Percentiles rank a stretch among this genome's conserved stretches.
These are phyloP conservation scores for Symbiodinium natans DNA, from an alignment of 73 alveolate species.

Conservation along the genomic window DNA sequence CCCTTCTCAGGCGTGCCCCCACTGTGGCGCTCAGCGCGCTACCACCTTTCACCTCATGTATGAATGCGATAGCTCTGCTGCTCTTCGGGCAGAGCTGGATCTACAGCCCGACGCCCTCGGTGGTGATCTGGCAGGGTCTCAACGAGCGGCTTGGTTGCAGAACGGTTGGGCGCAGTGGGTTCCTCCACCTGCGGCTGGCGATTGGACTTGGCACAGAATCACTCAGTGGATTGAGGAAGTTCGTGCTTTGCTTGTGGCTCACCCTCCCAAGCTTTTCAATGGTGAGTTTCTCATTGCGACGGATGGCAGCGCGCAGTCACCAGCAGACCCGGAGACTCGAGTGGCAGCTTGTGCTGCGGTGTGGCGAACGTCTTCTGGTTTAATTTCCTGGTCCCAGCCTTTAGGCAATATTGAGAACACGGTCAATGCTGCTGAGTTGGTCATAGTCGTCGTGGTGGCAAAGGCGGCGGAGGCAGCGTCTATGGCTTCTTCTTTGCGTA, in stretches of 20 bases:
- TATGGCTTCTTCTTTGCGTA: not conserved
- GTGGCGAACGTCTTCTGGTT: not conserved
- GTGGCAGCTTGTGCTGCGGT: not conserved
- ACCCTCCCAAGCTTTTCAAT: not conserved
- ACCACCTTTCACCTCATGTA: not conserved
- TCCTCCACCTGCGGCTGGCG: not conserved
- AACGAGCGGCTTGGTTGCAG: not conserved
- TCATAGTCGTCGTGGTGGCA: not conserved
- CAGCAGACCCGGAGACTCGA: not conserved
- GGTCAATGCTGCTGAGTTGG: too few relatives aligned
- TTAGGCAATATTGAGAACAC: not conserved
- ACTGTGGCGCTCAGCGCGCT: not conserved
- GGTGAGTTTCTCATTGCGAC: slow-evolving; percentile 23
- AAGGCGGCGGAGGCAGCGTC: not conserved
- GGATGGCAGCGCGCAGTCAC: not conserved
- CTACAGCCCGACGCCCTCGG: not conserved
- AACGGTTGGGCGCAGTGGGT: not conserved
- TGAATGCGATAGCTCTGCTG: not conserved
- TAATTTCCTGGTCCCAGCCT: too few relatives aligned
- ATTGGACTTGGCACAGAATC: not conserved
- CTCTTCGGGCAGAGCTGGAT: not conserved
- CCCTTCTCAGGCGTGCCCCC: not conserved
- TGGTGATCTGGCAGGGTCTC: not conserved
- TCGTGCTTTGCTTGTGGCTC: not conserved
- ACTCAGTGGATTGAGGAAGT: not conserved